These are phyloP conservation scores for Globisporangium lucens DNA, from an alignment of 352 stramenopile genomes.

Conservation along the genomic window DNA sequence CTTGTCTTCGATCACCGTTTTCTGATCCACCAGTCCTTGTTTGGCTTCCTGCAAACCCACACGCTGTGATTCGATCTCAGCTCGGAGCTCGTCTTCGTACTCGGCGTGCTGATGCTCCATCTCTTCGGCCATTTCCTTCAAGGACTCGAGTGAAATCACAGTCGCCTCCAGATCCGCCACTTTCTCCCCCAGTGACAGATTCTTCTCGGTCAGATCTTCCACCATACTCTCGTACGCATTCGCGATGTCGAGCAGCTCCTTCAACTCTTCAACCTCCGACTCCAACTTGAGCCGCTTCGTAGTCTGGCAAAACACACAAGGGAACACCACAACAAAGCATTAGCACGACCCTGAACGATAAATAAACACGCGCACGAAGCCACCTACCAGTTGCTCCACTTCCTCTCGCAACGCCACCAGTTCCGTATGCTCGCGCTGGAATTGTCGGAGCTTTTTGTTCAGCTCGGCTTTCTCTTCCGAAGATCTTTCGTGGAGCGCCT, in stretches of 20 bases:
- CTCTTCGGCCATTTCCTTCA: constrained; percentile 85
- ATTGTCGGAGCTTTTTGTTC: constrained; percentile 74
- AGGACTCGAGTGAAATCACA: constrained; percentile 68
- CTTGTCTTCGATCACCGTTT: constrained; percentile 67
- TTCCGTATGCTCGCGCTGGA: constrained; percentile 69
- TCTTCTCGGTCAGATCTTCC: constrained; percentile 87
- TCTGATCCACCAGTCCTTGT: constrained; percentile 44
- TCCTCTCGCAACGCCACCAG: constrained; percentile 60
- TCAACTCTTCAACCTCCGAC: constrained; percentile 76
- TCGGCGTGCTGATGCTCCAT: constrained; percentile 88
- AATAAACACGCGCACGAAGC: not conserved
- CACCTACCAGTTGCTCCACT: constrained; percentile 57
- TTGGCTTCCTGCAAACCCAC: constrained; percentile 56
- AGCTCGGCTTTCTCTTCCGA: constrained; percentile 80
- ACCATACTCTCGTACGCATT: constrained; percentile 89
- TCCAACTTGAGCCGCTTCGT: constrained; percentile 55
- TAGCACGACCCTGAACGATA: not conserved
- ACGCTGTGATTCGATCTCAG: constrained; percentile 66
- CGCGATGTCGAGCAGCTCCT: constrained; percentile 82
- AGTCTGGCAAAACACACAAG: constrained; percentile 25
- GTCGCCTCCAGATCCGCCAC: constrained; percentile 72
- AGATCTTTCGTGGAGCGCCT: constrained; percentile 77
- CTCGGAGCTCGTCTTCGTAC: constrained; percentile 71
- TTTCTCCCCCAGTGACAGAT: constrained; percentile 79
- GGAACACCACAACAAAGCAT: not conserved